Evolutionary conservation across 1,284 basidiomycete species (phyloP), one percentile per base, ranked within the genome.

Genomic region (Chondrostereum purpureum): DNA sequence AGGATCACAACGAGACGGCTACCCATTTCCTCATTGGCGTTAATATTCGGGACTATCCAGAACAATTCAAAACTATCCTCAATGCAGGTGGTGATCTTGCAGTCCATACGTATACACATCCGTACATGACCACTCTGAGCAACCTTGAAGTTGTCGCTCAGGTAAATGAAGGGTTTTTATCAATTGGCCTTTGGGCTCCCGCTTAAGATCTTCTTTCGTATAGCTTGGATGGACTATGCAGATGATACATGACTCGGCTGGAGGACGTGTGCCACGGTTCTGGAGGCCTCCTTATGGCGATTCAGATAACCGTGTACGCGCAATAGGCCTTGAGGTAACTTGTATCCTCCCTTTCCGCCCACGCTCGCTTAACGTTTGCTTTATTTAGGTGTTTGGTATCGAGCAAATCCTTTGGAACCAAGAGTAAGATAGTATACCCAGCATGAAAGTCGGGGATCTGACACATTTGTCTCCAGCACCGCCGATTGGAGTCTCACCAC

Each of bases 211-310:
- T 44, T 35, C 12, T 11, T 24, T 27, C 43, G 17, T 39, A 12
- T 34, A 75, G 71, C 69, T 94, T 49, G 92, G 85, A 6, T 93
- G 83, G 82, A 83, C 87, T 1, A 80, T 88, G 70, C 73, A 85
- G 63, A 69, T 92, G 54, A 88, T 94, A 52, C 78, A 84, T 57
- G 83, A 92, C 58, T 81, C 82, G 2, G 88, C 87, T 5, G 85
- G 82, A 45, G 87, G 86, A 5, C 75, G 78, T 11, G 56, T 88
- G 4, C 80, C 87, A 12, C 72, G 70, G 46, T 87, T 74, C 66
- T 89, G 83, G 85, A 69, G 88, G 20, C 88, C 88, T 2, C 84
- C 88, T 14, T 88, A 78, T 56, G 87, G 88, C 37, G 88, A 91
- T 58, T 72, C 73, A 18, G 89, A 92, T 57, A 72, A 70, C 57